A percentile compares a stretch with the other conserved stretches of the same genome.
These are phyloP conservation scores for Monosporascus sp. DNA, from an alignment of 2,329 filamentous ascomycete species.

Conservation along the genomic window DNA sequence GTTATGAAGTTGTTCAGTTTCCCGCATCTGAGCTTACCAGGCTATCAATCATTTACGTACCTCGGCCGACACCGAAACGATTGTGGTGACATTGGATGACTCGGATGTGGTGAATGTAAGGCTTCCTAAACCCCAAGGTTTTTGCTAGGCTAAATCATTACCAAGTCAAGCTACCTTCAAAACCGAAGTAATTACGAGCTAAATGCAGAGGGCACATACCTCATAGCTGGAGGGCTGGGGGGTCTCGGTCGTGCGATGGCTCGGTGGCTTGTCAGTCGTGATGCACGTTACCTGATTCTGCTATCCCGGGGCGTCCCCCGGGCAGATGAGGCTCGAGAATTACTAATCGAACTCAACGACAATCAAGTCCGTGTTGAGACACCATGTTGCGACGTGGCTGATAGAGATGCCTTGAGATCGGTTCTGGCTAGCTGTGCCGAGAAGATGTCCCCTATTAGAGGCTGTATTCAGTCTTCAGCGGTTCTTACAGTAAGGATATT, in stretches of 20 bases:
- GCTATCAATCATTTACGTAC: background rate
- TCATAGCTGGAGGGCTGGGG: slow-evolving; percentile 35
- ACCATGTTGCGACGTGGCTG: slow-evolving; percentile 7
- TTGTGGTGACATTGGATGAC: slow-evolving; percentile 1
- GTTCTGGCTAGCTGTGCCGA: background rate
- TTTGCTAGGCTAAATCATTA: too few relatives aligned
- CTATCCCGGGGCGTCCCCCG: slow-evolving; percentile 26
- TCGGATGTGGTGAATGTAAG: slow-evolving; percentile 5
- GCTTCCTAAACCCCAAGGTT: too few relatives aligned
- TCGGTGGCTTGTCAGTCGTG: slow-evolving; percentile 28
- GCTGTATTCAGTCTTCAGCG: slow-evolving; percentile 28
- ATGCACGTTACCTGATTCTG: slow-evolving; percentile 29
- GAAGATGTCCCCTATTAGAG: slow-evolving; percentile 22
- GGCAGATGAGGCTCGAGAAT: slow-evolving; percentile 3
- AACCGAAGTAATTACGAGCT: background rate
- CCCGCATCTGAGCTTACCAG: slow-evolving; percentile 1
- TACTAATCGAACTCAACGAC: background rate
- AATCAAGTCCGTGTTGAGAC: background rate
- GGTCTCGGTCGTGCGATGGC: slow-evolving; percentile 30
- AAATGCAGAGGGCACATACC: slow-evolving; percentile 21
- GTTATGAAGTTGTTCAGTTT: background rate
- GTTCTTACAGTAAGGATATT: slow-evolving; percentile 16
- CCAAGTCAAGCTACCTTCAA: too few relatives aligned
- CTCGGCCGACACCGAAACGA: background rate
- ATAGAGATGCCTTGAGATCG: background rate